Percentiles rank a stretch among this genome's conserved stretches.
These are phyloP conservation scores for Ambispora gerdemannii DNA, from an alignment of 192 early-diverging fungal genomes.

Conservation along the genomic window DNA sequence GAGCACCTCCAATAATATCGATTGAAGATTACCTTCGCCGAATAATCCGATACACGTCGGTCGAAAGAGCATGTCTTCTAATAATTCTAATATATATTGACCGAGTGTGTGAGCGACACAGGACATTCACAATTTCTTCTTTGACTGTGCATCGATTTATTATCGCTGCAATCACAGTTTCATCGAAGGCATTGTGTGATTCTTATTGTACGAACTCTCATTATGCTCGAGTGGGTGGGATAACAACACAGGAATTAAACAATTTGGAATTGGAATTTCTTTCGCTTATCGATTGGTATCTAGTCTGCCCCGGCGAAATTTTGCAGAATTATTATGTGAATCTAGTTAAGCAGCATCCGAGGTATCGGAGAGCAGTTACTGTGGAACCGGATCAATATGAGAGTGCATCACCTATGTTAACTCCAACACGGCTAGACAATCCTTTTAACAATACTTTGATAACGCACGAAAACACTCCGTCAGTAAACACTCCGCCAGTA, in stretches of 20 bases:
- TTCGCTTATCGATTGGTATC: constrained; percentile 85
- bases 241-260: constrained; percentile 91
- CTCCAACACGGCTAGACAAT: not conserved
- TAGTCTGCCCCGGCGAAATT: constrained; percentile 70
- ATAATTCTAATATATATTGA: constrained; percentile 94
- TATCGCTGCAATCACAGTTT: constrained; percentile 81
- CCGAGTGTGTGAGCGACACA: constrained; percentile 68
- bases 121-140: constrained; percentile 87
- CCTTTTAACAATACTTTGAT: too few species aligned
- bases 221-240: constrained; percentile 94
- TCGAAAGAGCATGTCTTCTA: constrained; percentile 85
- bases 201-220: constrained; percentile 93
- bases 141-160: constrained; percentile 93
- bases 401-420: not conserved
- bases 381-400: not conserved
- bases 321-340: constrained; percentile 93
- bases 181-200: constrained; percentile 87
- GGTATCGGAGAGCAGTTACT: not conserved
- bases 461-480: too few species aligned
- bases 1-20: constrained; percentile 83
- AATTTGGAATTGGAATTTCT: constrained; percentile 89
- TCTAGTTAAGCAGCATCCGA: constrained; percentile 64
- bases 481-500: too few species aligned
- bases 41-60: constrained; percentile 86
- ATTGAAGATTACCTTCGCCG: constrained; percentile 86